These are phyloP conservation scores for Exsudoporus floridanus DNA, from an alignment of 1,284 basidiomycete species.

Conservation along the genomic window DNA sequence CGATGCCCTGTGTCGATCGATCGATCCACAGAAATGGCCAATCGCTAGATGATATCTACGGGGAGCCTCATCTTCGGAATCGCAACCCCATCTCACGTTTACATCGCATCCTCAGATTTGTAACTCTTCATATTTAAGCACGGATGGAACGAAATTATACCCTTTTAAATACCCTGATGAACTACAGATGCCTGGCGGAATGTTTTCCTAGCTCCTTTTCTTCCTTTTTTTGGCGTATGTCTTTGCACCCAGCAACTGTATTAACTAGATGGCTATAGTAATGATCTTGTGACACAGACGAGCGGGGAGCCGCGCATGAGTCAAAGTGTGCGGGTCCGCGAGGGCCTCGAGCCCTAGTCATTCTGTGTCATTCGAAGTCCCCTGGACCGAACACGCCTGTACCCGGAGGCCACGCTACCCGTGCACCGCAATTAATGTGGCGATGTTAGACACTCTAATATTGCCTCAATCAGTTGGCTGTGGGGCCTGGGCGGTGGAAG, in stretches of 20 bases:
- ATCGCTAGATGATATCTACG: constrained; percentile 5
- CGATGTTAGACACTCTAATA: constrained; percentile 5
- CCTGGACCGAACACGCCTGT: too few relatives aligned
- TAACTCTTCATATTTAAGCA: constrained; percentile 1
- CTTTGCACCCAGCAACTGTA: constrained; percentile 1
- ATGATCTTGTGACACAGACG: neutral
- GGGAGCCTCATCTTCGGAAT: constrained; percentile 1
- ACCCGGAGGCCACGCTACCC: neutral
- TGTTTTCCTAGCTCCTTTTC: constrained; percentile 9
- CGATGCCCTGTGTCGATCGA: constrained; percentile 23
- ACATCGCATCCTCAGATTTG: constrained; percentile 3
- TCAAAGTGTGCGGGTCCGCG: constrained; percentile 5
- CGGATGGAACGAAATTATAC: constrained; percentile 20
- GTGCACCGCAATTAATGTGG: neutral
- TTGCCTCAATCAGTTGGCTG: constrained; percentile 8
- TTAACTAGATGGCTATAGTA: constrained; percentile 13
- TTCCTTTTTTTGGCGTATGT: neutral
- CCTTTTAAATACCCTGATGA: constrained; percentile 25
- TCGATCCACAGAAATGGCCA: constrained; percentile 8
- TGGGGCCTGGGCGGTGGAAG: constrained; percentile 1
- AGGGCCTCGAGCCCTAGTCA: constrained; percentile 14
- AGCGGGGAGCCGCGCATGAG: neutral
- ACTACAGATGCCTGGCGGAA: constrained; percentile 3
- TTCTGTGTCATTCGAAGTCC: constrained; percentile 1
- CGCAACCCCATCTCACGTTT: constrained; percentile 5